phyloP scores from a whole-genome alignment of 1,139 yeast genomes.

The Scheffersomyces quercinus region DNA sequence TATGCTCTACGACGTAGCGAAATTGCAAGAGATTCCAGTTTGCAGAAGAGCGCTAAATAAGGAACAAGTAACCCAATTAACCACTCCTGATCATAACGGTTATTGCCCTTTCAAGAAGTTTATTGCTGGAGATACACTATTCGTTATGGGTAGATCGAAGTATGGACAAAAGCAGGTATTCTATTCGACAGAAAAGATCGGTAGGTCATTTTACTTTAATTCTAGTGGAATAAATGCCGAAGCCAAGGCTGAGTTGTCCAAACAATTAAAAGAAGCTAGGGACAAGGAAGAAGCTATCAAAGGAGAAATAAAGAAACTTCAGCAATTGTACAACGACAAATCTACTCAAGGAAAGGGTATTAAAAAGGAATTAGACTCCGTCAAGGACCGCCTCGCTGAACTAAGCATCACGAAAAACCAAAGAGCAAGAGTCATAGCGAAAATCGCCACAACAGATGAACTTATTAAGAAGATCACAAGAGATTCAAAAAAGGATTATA shows the following conservation, averaged over 20 bases:
- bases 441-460: conserved; percentile 21
- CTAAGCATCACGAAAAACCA: conserved; percentile 20
- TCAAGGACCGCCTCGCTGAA: conserved; percentile 5
- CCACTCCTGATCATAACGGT: conserved; percentile 34
- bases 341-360: conserved; percentile 7
- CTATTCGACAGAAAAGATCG: conserved; percentile 37
- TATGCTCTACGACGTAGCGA: conserved; percentile 66
- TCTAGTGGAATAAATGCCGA: conserved; percentile 45
- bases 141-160: conserved; percentile 51
- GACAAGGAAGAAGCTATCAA: conserved; percentile 18
- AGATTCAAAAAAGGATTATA: conserved; percentile 29
- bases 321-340: too few relatives aligned
- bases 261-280: conserved; percentile 18
- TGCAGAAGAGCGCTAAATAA: conserved; percentile 43
- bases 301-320: conserved; percentile 2
- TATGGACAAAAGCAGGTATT: conserved; percentile 59
- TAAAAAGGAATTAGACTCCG: conserved; percentile 8
- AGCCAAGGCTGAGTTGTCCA: conserved; percentile 22
- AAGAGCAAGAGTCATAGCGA: conserved; percentile 11
- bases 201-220: conserved; percentile 37
- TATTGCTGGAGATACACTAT: conserved; percentile 58
- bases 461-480: conserved; percentile 25
- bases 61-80: conserved; percentile 39
- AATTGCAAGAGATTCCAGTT: conserved; percentile 67
- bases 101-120: conserved; percentile 53